Conservation (phyloP, 257 asterid species). For the Catharanthus roseus region DNA sequence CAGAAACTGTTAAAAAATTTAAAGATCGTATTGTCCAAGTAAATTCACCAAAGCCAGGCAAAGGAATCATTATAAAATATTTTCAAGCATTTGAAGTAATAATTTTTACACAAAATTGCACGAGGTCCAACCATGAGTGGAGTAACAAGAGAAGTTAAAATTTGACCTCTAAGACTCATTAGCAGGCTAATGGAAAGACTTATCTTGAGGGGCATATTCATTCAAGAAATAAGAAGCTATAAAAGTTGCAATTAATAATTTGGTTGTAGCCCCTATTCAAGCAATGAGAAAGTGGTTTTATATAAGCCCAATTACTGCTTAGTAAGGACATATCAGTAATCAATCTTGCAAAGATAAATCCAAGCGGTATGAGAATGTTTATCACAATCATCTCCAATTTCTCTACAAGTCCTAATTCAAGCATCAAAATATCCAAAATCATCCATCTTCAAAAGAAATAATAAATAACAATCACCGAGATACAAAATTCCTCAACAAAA, state of each 20-base stretch:
- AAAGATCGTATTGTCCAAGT: too few relatives aligned
- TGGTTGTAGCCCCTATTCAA: constrained; percentile 26
- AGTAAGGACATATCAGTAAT: constrained; percentile 36
- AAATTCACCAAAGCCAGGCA: too few relatives aligned
- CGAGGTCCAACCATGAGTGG: too few relatives aligned
- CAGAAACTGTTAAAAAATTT: too few relatives aligned
- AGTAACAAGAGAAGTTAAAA: constrained; percentile 55
- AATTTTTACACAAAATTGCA: too few relatives aligned
- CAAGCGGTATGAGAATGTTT: constrained; percentile 61
- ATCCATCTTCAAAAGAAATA: too few relatives aligned
- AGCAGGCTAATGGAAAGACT: constrained; percentile 60
- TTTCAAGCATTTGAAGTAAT: too few relatives aligned
- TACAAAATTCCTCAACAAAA: too few relatives aligned
- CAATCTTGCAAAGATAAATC: constrained; percentile 51
- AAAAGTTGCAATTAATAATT: constrained; percentile 35
- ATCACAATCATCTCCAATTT: constrained; percentile 59
- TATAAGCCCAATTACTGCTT: constrained; percentile 35
- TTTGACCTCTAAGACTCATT: constrained; percentile 71
- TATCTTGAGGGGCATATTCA: constrained; percentile 48
- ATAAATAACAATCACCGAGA: too few relatives aligned
- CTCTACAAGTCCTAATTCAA: too few relatives aligned
- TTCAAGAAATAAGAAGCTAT: constrained; percentile 33
- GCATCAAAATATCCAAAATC: too few relatives aligned
- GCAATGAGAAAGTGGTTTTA: constrained; percentile 44
- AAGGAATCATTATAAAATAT: too few relatives aligned